Evolutionary conservation across 495 filamentous ascomycete species (phyloP).

Genomic region (Tuber calosporum): DNA sequence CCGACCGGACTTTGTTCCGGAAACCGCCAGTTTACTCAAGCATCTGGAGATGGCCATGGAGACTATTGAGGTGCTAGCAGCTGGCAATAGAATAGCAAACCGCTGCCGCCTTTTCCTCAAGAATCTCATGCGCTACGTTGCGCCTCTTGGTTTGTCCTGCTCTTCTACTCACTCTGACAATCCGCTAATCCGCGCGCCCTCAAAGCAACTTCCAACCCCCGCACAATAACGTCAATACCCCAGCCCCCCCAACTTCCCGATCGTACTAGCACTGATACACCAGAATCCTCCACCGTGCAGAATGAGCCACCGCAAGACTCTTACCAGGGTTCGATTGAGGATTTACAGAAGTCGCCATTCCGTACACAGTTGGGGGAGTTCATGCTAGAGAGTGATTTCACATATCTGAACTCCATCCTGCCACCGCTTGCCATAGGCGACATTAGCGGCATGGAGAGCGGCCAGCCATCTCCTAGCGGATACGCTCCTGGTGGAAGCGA

Average conservation of each 20-base stretch:
- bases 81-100: slow-evolving; percentile 45
- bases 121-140: slow-evolving; percentile 41
- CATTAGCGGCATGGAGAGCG: slow-evolving; percentile 12
- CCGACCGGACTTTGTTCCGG: slow-evolving; percentile 29
- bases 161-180: not conserved
- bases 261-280: not conserved
- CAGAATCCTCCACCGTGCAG: slow-evolving; percentile 6
- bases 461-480: not conserved
- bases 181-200: not conserved
- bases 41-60: slow-evolving; percentile 43
- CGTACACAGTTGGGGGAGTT: slow-evolving; percentile 46
- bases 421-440: slow-evolving; percentile 31
- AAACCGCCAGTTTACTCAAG: slow-evolving; percentile 31
- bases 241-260: slow-evolving; percentile 5
- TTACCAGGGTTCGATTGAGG: not conserved
- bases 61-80: slow-evolving; percentile 43
- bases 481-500: not conserved
- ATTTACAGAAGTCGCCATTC: slow-evolving; percentile 38
- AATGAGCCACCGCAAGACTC: not conserved
- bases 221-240: slow-evolving; percentile 17
- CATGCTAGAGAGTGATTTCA: slow-evolving; percentile 46
- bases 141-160: slow-evolving; percentile 31
- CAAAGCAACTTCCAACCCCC: slow-evolving; percentile 18
- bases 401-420: slow-evolving; percentile 37
- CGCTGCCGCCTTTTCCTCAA: slow-evolving; percentile 45